Evolutionary conservation across 768 basidiomycete genomes (phyloP), one percentile per base, ranked within the genome.

Genomic region (Megacollybia marginata): DNA sequence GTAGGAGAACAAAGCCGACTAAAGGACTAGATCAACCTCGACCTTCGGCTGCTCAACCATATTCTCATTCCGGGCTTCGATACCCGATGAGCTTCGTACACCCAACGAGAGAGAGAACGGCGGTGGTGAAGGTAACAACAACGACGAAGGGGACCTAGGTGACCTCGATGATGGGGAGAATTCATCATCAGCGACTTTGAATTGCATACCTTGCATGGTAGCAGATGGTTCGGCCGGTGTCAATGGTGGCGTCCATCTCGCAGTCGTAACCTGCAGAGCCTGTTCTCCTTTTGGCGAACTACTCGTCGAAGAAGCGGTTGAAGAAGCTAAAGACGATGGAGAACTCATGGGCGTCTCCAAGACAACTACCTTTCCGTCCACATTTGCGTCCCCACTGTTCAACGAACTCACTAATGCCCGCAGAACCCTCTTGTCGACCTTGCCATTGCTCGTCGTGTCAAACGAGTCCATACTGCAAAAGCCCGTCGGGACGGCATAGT

Each of bases 401-500:
- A 40, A 5, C 38, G 13, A 54, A 31, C 59, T 53, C 6, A 54
- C 61, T 15, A 58, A 55, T 4, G 54, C 52, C 8, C 55, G 54
- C 42, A 65, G 54, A 2, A 57, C 59, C 20, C 65, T 62, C 54
- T 70, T 70, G 61, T 72, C 69, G 28, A 69, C 64, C 55, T 72
- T 72, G 5, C 68, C 69, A 49, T 71, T 71, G 36, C 63, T 64
- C 7, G 74, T 76, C 47, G 68, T 62, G 1, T 73, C 71, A 51
- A 74, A 67, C 32, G 62, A 55, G 42, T 61, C 61, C 35, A 73
- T 57, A 2, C 65, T 61, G 28, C 68, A 44, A 55, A 64, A 74
- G 28, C 63, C 66, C 1, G 66, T 68, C 8, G 75, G 75, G 1
- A 76, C 72, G 2, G 75, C 75, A 56, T 78, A 75, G 59, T 72